phyloP scores from a whole-genome alignment of 2,329 filamentous ascomycete genomes.

The Fusarium oligoseptatum region DNA sequence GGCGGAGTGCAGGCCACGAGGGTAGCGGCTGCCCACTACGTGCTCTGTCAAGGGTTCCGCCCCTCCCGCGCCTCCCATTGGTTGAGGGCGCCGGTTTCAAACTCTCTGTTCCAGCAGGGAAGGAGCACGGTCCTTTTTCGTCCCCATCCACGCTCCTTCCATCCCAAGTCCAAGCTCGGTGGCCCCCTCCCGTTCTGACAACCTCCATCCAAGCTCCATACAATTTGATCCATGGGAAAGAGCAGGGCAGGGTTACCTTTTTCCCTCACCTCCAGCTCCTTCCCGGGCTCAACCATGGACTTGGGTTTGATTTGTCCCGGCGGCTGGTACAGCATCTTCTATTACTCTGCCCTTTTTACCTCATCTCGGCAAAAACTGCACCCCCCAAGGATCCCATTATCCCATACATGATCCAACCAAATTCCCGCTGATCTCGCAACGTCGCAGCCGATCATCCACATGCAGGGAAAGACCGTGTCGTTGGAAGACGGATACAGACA shows the following conservation, averaged over 20 bases:
- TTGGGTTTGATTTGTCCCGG: conserved; percentile 36
- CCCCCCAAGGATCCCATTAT: neutral
- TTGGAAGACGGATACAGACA: conserved; percentile 24
- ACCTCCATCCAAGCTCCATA: conserved; percentile 17
- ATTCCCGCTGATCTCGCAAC: conserved; percentile 41
- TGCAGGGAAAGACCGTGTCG: conserved; percentile 30
- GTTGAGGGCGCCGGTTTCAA: conserved; percentile 34
- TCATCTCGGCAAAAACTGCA: conserved; percentile 33
- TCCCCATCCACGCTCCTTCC: conserved; percentile 22
- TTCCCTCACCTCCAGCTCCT: conserved; percentile 19
- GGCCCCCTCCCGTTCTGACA: conserved; percentile 37
- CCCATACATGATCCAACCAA: conserved; percentile 20
- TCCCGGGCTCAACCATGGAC: conserved; percentile 23
- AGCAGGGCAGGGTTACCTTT: conserved; percentile 32
- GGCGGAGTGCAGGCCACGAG: conserved; percentile 5
- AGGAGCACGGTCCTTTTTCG: conserved; percentile 38
- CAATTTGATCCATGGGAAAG: neutral
- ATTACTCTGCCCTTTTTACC: conserved; percentile 29
- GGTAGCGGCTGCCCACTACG: conserved; percentile 1
- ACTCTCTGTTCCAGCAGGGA: conserved; percentile 39
- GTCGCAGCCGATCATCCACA: conserved; percentile 39
- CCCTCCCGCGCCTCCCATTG: conserved; percentile 21
- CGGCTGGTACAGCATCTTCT: conserved; percentile 13
- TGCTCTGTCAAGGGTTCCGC: conserved; percentile 26
- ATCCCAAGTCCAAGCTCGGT: conserved; percentile 13